These are phyloP conservation scores for Colletotrichum sp. DNA, from an alignment of 2,329 filamentous ascomycete genomes.

Conservation along the genomic window DNA sequence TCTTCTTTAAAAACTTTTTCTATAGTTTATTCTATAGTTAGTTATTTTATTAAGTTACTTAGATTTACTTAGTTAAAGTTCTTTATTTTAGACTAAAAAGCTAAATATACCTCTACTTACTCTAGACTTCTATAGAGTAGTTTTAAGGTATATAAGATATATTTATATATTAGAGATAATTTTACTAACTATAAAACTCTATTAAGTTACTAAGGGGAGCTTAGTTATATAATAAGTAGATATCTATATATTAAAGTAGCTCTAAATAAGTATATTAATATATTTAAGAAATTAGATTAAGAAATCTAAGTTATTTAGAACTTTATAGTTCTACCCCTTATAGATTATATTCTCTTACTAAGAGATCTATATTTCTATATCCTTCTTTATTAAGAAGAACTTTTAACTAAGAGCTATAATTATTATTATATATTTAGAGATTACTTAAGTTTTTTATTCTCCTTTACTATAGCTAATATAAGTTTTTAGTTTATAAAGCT, in stretches of 20 bases:
- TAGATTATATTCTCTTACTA: neutral
- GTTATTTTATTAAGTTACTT: no score
- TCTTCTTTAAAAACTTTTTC: no score
- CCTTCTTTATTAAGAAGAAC: neutral
- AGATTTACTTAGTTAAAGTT: neutral
- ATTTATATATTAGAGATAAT: neutral
- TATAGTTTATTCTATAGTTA: no score
- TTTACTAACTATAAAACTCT: rapidly evolving
- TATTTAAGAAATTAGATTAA: neutral
- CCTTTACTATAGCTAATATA: no score
- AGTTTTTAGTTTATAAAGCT: no score
- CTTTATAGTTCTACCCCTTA: neutral
- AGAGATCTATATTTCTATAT: neutral
- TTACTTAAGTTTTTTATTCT: no score
- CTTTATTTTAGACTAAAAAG: neutral
- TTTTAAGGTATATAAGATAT: neutral
- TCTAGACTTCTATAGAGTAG: no score
- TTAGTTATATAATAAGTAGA: neutral
- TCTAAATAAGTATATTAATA: neutral
- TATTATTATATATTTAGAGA: no score
- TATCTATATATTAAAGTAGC: neutral
- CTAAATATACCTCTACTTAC: rapidly evolving
- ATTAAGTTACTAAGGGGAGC: rapidly evolving
- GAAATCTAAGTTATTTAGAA: neutral
- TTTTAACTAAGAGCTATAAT: no score